Conservation (phyloP, 2,329 filamentous ascomycete genomes). For the Triangularia setosa region DNA sequence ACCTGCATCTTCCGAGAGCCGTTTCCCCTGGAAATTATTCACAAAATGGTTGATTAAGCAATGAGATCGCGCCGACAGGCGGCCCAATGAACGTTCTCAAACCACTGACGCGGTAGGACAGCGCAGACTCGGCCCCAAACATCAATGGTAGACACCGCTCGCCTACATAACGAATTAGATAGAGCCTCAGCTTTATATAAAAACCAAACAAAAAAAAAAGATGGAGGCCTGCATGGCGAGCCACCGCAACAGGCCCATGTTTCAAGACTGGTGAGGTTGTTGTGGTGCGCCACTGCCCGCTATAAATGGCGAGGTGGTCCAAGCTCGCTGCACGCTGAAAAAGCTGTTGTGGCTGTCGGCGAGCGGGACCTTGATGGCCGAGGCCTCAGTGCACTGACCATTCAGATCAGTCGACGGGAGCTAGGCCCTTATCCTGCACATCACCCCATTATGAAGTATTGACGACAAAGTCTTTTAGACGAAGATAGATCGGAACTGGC, state of each 20-base stretch:
- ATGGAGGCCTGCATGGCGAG: not conserved
- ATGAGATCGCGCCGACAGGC: not conserved
- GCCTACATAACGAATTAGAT: not conserved
- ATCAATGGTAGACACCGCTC: not conserved
- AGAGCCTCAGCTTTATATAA: not conserved
- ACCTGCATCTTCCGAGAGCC: not conserved
- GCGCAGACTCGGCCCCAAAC: not conserved
- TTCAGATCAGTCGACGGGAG: not conserved
- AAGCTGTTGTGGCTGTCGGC: not conserved
- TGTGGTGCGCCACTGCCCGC: not conserved
- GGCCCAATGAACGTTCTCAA: not conserved
- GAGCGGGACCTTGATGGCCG: not conserved
- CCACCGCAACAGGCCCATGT: not conserved
- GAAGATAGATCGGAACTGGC: not conserved
- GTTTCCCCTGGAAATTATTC: not conserved
- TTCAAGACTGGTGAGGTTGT: not conserved
- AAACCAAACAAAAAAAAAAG: no score
- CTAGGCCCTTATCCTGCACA: slow-evolving; percentile 24
- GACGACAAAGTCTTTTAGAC: slow-evolving; percentile 9
- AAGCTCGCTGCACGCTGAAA: not conserved
- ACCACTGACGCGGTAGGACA: not conserved
- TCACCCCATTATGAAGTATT: slow-evolving; percentile 21
- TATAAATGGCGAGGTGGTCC: not conserved
- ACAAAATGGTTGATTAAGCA: not conserved
- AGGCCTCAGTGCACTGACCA: not conserved